Evolutionary conservation across 352 stramenopile species (phyloP).

Genomic region (Phytopythium sindhum): DNA sequence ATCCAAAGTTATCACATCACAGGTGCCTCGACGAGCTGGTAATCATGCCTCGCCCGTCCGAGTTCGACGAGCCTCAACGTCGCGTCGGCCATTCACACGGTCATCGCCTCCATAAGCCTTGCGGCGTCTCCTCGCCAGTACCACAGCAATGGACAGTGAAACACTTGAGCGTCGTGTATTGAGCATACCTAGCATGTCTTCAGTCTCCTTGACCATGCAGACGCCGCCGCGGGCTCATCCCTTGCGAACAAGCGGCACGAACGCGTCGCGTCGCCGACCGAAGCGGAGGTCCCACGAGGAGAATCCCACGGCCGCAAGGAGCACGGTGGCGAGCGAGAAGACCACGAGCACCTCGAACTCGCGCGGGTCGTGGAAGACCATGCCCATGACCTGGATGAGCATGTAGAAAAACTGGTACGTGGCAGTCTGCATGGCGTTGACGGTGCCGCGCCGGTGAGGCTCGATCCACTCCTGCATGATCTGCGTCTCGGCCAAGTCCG

Average conservation of each 20-base stretch:
- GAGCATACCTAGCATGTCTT: too few species aligned
- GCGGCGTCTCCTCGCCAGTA: too few species aligned
- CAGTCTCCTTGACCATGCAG: too few species aligned
- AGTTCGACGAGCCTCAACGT: too few species aligned
- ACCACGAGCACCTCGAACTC: conserved; percentile 55
- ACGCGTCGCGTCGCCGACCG: conserved; percentile 30
- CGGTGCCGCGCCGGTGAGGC: conserved; percentile 39
- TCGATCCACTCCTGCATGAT: conserved; percentile 73
- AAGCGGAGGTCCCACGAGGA: conserved; percentile 43
- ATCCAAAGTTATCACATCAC: background rate
- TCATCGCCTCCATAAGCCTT: too few species aligned
- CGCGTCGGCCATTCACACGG: too few species aligned
- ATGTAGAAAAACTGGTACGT: conserved; percentile 68
- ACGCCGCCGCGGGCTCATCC: background rate
- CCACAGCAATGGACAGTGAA: too few species aligned
- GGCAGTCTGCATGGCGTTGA: conserved; percentile 68
- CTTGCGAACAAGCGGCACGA: conserved; percentile 12
- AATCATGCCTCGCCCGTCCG: background rate
- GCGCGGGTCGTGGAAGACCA: conserved; percentile 48
- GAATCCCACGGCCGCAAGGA: conserved; percentile 50
- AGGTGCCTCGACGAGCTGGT: too few species aligned
- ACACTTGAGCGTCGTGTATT: too few species aligned
- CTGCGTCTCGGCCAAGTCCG: conserved; percentile 61
- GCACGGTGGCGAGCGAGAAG: conserved; percentile 45
- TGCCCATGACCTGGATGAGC: conserved; percentile 39